Evolutionary conservation across 495 filamentous ascomycete genomes (phyloP).

Genomic region (Lasiosphaeria miniovina): DNA sequence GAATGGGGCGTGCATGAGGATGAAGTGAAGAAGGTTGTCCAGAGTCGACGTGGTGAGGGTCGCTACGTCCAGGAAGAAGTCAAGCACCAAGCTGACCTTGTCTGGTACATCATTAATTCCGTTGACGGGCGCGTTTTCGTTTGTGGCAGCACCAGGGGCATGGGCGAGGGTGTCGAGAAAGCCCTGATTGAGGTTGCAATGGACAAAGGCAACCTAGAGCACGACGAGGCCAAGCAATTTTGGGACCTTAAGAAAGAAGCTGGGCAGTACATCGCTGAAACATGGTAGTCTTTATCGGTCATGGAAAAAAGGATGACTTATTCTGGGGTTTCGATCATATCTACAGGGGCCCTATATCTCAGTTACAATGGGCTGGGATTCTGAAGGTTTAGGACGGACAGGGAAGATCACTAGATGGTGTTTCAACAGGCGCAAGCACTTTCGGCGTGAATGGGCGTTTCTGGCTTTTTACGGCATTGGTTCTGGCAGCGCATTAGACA

Average conservation of each 20-base stretch:
- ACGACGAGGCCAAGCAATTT: slow-evolving; percentile 70
- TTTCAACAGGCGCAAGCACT: too few species aligned
- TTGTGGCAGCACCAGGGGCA: slow-evolving; percentile 88
- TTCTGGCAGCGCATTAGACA: too few species aligned
- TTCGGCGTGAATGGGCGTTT: too few species aligned
- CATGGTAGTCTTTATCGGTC: slow-evolving; percentile 41
- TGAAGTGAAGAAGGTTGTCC: slow-evolving; percentile 89
- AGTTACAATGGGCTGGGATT: too few species aligned
- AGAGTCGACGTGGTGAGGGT: slow-evolving; percentile 73
- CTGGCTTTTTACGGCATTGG: too few species aligned
- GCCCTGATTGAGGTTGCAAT: slow-evolving; percentile 78
- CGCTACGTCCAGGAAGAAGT: slow-evolving; percentile 89
- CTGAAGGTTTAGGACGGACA: too few species aligned
- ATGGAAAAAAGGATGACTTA: background rate
- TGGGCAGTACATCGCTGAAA: slow-evolving; percentile 85
- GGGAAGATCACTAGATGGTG: too few species aligned
- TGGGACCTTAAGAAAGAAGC: slow-evolving; percentile 80
- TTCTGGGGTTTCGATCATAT: background rate
- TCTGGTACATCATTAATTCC: slow-evolving; percentile 94
- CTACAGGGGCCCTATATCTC: background rate
- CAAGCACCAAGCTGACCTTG: slow-evolving; percentile 80
- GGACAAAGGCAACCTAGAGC: slow-evolving; percentile 71
- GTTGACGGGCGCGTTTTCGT: slow-evolving; percentile 94
- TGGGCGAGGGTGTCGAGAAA: slow-evolving; percentile 93
- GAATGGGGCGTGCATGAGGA: slow-evolving; percentile 94